These are phyloP conservation scores for Paramecium bursaria DNA, from an alignment of 73 alveolate genomes.

Conservation along the genomic window DNA sequence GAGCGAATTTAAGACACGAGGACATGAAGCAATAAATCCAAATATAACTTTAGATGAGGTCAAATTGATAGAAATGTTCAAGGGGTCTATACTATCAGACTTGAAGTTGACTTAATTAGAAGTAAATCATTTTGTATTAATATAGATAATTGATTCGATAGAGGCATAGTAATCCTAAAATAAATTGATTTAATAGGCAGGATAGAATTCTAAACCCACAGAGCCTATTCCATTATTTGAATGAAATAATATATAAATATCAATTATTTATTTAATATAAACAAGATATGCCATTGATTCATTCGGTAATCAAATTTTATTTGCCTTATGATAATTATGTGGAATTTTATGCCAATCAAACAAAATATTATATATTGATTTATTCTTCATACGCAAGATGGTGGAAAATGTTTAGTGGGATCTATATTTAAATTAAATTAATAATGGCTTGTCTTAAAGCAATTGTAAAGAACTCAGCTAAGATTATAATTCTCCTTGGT, in stretches of 20 bases:
- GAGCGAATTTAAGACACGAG: constrained; percentile 55
- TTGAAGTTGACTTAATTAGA: constrained; percentile 3
- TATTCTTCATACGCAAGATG: no score
- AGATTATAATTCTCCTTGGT: no score
- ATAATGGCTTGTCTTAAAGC: no score
- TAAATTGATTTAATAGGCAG: constrained; percentile 40
- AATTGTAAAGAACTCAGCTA: no score
- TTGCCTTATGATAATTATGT: no score
- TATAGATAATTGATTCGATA: constrained; percentile 21
- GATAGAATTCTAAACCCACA: constrained; percentile 40
- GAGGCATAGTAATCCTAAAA: background rate
- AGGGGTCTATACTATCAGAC: background rate
- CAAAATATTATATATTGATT: no score
- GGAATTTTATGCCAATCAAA: no score
- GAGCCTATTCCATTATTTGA: constrained; percentile 45
- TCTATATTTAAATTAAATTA: no score
- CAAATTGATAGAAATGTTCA: background rate
- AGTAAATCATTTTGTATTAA: background rate
- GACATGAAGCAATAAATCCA: constrained; percentile 55
- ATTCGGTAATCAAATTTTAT: no score
- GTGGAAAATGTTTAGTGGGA: no score
- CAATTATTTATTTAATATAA: no score
- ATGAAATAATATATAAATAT: constrained; percentile 20
- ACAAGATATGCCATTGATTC: no score
- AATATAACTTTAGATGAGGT: constrained; percentile 28